Percentiles rank a stretch among this genome's conserved stretches.
Evolutionary conservation across 176 grass and related monocot species (phyloP).

Genomic region (Triticum turgidum): DNA sequence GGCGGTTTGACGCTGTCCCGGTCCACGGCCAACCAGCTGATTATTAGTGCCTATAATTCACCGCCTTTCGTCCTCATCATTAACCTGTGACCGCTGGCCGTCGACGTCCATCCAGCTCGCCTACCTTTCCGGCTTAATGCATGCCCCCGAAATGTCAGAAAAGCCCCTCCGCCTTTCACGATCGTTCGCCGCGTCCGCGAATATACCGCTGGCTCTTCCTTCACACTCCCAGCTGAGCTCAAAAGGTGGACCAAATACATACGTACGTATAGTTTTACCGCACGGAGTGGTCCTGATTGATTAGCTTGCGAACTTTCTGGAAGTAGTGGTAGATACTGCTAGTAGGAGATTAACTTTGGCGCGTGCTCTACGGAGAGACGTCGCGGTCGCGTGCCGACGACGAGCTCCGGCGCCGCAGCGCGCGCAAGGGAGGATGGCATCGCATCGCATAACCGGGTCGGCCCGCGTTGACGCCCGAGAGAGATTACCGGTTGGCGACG

Average conservation of each 20-base stretch:
- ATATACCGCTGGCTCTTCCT: too few species aligned
- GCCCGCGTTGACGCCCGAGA: neutral
- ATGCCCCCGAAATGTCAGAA: neutral
- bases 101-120: conserved; percentile 12
- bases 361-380: neutral
- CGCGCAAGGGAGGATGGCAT: neutral
- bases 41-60: neutral
- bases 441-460: too few species aligned
- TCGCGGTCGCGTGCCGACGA: neutral
- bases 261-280: too few species aligned
- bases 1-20: conserved; percentile 22
- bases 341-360: neutral
- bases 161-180: neutral
- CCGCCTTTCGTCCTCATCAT: neutral
- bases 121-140: neutral
- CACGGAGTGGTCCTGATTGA: neutral
- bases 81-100: conserved; percentile 14
- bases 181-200: neutral
- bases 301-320: neutral
- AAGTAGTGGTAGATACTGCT: too few species aligned
- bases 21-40: neutral
- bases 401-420: neutral
- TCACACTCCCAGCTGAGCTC: neutral
- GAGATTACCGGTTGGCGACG: neutral
- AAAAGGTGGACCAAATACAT: too few species aligned